phyloP scores from a whole-genome alignment of 768 basidiomycete genomes.

The Lentinula boryana region DNA sequence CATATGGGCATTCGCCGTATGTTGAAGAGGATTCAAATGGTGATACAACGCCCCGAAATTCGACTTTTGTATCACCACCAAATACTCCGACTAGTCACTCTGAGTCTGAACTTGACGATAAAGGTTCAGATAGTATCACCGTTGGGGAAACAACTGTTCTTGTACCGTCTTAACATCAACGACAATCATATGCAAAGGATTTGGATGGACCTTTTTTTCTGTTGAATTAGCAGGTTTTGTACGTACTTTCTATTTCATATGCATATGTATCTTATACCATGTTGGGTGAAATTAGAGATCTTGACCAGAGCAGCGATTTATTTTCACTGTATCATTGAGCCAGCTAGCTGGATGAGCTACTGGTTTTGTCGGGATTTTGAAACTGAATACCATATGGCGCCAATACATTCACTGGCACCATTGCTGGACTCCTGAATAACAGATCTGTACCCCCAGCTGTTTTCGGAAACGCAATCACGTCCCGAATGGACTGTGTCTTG shows the following conservation, averaged over 20 bases:
- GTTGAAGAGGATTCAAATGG: slow-evolving; percentile 21
- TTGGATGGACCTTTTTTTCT: neutral
- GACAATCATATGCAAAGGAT: neutral
- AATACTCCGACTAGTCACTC: neutral
- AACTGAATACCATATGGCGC: slow-evolving; percentile 56
- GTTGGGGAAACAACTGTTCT: neutral
- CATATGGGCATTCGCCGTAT: slow-evolving; percentile 13
- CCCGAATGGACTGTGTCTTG: slow-evolving; percentile 80
- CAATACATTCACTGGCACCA: slow-evolving; percentile 44
- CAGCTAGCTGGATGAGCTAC: neutral
- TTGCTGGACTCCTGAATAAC: slow-evolving; percentile 83
- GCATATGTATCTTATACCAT: neutral
- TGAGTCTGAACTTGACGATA: neutral
- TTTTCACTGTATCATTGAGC: neutral
- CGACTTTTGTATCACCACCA: slow-evolving; percentile 16
- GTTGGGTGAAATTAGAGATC: neutral
- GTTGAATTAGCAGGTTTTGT: neutral
- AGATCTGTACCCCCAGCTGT: slow-evolving; percentile 77
- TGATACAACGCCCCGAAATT: slow-evolving; percentile 42
- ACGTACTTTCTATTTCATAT: neutral
- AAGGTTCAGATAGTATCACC: neutral
- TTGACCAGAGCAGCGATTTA: neutral
- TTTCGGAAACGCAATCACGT: slow-evolving; percentile 97
- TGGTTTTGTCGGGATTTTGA: neutral
- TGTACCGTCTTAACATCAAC: neutral